These are phyloP conservation scores for Coniella vitis DNA, from an alignment of 2,329 filamentous ascomycete species.

Conservation along the genomic window DNA sequence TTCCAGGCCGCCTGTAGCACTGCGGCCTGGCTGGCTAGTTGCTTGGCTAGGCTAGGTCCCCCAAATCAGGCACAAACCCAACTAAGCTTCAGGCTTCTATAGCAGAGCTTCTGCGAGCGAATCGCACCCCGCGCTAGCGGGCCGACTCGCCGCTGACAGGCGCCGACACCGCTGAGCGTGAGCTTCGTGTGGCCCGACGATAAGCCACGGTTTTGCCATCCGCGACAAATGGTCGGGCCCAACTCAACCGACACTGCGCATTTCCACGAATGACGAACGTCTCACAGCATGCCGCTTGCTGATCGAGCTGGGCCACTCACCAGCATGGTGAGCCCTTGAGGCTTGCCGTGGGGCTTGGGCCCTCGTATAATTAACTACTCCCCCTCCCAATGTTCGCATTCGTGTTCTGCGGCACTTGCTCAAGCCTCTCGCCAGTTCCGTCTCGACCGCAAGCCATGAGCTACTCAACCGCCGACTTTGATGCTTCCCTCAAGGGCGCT, in stretches of 20 bases:
- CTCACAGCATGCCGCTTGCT: neutral
- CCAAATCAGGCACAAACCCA: no score
- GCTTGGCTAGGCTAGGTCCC: no score
- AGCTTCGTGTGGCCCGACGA: neutral
- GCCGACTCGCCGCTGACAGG: slow-evolving; percentile 4
- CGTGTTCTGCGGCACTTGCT: no score
- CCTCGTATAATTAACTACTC: no score
- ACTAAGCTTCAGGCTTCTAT: no score
- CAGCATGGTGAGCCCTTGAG: neutral
- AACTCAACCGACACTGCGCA: slow-evolving; percentile 6
- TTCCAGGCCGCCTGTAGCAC: no score
- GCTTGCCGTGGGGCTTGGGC: no score
- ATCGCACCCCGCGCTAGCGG: slow-evolving; percentile 2
- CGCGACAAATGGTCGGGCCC: slow-evolving; percentile 2
- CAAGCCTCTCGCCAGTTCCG: no score
- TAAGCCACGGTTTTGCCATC: neutral
- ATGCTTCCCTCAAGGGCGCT: slow-evolving; percentile 22
- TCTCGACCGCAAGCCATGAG: slow-evolving; percentile 13
- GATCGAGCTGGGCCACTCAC: neutral
- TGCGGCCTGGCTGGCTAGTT: no score
- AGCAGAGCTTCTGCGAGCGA: no score
- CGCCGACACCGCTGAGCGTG: neutral
- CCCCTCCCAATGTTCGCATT: no score
- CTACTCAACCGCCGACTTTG: slow-evolving; percentile 19
- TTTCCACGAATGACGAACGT: slow-evolving; percentile 12